These are phyloP conservation scores for Thelonectria blattea DNA, from an alignment of 2,329 filamentous ascomycete species.

Conservation along the genomic window DNA sequence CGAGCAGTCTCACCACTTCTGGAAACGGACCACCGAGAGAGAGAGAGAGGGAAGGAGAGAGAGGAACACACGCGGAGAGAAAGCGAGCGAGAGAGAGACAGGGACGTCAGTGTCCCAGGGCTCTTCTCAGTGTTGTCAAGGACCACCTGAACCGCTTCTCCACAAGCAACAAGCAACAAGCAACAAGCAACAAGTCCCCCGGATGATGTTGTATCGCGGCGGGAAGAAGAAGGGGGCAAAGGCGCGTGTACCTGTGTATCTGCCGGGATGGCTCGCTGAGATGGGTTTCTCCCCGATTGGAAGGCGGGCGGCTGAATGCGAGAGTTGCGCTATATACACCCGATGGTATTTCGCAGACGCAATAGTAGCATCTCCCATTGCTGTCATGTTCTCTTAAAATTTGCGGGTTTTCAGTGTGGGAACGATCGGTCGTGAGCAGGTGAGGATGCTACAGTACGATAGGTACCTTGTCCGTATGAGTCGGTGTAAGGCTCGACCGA, in stretches of 20 bases:
- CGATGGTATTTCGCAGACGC: neutral
- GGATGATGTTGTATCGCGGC: neutral
- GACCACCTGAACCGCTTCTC: neutral
- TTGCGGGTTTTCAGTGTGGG: neutral
- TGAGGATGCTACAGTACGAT: neutral
- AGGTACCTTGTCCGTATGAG: constrained; percentile 6
- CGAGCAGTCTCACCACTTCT: neutral
- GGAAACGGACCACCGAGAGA: neutral
- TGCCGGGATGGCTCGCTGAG: neutral
- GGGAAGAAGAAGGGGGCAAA: too few species aligned
- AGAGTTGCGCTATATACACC: neutral
- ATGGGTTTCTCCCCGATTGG: neutral
- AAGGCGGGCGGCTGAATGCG: neutral
- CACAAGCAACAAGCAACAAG: too few species aligned
- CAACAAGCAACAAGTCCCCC: too few species aligned
- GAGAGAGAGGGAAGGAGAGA: neutral
- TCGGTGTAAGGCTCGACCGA: constrained; percentile 19
- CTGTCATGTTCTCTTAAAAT: neutral
- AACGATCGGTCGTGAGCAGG: neutral
- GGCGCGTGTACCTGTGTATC: too few species aligned
- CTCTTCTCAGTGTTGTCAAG: neutral
- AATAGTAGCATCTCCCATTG: neutral
- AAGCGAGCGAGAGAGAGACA: too few species aligned
- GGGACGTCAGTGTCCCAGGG: neutral
- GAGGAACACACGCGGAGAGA: neutral